Base-by-base conservation (phyloP, 495 filamentous ascomycete species). In the Articulospora tetracladia region DNA sequence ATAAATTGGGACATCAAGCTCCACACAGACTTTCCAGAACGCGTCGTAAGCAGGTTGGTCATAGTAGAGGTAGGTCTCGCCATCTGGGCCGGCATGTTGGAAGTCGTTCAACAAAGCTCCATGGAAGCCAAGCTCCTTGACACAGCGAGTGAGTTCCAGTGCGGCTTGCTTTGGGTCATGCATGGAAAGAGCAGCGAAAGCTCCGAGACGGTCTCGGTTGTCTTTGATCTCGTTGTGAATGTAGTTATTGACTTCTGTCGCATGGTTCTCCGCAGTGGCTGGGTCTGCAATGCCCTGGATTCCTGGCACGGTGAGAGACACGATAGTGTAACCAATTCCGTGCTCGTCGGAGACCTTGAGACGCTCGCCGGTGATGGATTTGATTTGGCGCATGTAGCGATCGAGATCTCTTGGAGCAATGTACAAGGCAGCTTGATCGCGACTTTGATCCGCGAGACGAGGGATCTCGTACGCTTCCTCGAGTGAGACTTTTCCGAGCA, bases 1-100 rank as follows among this genome's bases (percentile, higher is more conserved):
- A 64, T 88, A 88, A 4, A 88, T 72, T 0, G 83, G 84, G 2
- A 85, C 85, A 44, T 81, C 78, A n/a, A 88, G 76, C 58, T 85
- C 80, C 1, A 76, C 74, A 28, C 77, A 74, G 0, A 76, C 75
- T 27, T 72, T 56, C 84, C 83, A 87, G 72, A 87, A 88, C 10
- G 76, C 66, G 53, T 83, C 75, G 70, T 80, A 86, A 32, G 75
- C 73, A 1, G 73, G 66, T 28, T 76, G 72, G 59, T 86, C 84
- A 68, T 84, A 88, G 72, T 81, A 86, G 64, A 82, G 76, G 71
- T 79, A 82, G 23, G 75, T 76, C 61, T 83, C 79, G 17, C 70
- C 61, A 1, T 68, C 70, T 0, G 57, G 61, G 2, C 55, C 62
- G 19, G 23, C 41, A 1, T 59, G 57, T 56, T 77, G 73, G 3